These are phyloP conservation scores for Agaricus subrufescens DNA, from an alignment of 768 basidiomycete genomes.

Conservation along the genomic window DNA sequence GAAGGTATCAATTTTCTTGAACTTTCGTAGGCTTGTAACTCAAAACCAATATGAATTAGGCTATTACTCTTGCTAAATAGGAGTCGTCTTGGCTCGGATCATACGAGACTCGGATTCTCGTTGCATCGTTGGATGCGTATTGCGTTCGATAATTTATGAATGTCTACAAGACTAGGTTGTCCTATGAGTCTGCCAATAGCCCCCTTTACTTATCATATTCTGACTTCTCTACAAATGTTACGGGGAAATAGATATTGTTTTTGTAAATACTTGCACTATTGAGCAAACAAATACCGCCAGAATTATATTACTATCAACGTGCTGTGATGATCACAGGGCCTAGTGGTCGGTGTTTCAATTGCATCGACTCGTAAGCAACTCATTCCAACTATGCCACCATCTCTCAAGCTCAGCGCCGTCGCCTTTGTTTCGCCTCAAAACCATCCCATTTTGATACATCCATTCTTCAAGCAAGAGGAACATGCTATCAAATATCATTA, in stretches of 20 bases:
- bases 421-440: slow-evolving; percentile 85
- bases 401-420: slow-evolving; percentile 71
- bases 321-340: slow-evolving; percentile 29
- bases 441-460: slow-evolving; percentile 74
- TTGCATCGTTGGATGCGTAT: too few relatives aligned
- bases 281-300: too few relatives aligned
- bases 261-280: too few relatives aligned
- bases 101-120: neutral
- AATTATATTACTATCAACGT: too few relatives aligned
- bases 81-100: neutral
- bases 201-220: too few relatives aligned
- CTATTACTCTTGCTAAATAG: slow-evolving; percentile 9
- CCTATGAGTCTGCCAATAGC: neutral
- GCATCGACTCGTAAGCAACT: neutral
- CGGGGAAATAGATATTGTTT: too few relatives aligned
- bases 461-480: slow-evolving; percentile 55
- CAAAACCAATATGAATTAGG: neutral
- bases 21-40: neutral
- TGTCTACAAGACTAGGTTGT: neutral
- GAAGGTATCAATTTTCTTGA: slow-evolving; percentile 23
- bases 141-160: neutral
- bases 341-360: slow-evolving; percentile 54
- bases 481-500: slow-evolving; percentile 80
- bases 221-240: too few relatives aligned
- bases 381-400: slow-evolving; percentile 49